Evolutionary conservation across 768 basidiomycete species (phyloP), one percentile per base, ranked within the genome.

Genomic region (Kwoniella shandongensis): DNA sequence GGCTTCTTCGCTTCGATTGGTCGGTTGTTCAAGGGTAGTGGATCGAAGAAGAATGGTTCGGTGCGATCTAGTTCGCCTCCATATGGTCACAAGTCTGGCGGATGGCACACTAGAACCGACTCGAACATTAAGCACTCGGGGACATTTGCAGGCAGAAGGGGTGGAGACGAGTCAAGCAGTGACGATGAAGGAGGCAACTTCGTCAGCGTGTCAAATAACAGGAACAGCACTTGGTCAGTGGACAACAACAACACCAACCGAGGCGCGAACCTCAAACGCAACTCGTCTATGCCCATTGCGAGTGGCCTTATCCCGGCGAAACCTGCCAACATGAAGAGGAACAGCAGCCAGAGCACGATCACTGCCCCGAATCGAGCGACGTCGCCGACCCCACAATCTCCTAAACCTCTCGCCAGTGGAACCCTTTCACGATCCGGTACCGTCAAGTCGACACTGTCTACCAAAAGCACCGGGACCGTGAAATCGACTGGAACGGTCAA

Each of bases 51-150:
- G 15, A 22, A 59, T 17, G 60, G 62, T n/a, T 54, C 65, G 39
- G 38, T 62, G 32, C 44, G 60, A n/a, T 63, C 66, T 22, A 72
- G 73, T 18, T 73, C 70, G 0, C 75, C 75, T 32, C 65, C 73
- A 32, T 71, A 70, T 51, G 73, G 64, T 18, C 51, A 59, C 1
- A 48, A 27, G 25, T 40, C 58, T 20, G 61, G 57, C n/a, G 62
- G 60, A 10, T 76, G 75, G 75, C 51, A 63, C 18, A 76, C 75
- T 27, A 49, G 75, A 44, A 76, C 75, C 3, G 75, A 76, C 49
- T 52, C 62, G 17, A 76, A 76, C 52, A 42, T 76, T 29, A 71
- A 67, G 57, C 66, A 68, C 5, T 38, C 48, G 11, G 55, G 59
- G 17, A 47, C 57, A 13, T 29, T 53, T n/a, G 22, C 63, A 35